Evolutionary conservation across 441 rosid species (phyloP).

Genomic region (Oxalis stricta): DNA sequence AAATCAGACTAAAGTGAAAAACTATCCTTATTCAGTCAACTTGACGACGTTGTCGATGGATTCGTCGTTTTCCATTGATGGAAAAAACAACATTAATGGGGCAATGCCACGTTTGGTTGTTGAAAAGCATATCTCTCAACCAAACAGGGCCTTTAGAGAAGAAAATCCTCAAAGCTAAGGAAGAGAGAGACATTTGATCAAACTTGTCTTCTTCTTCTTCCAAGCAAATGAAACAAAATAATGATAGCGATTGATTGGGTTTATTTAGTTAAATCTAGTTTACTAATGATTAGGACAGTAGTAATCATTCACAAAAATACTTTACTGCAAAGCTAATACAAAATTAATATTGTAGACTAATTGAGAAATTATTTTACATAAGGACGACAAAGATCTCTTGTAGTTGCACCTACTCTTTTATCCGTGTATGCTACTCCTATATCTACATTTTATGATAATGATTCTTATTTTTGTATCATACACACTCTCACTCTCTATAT

Average conservation of each 20-base stretch:
- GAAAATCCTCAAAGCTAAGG: not conserved
- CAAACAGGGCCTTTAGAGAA: not conserved
- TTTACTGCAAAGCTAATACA: no score
- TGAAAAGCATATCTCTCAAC: conserved; percentile 7
- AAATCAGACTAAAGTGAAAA: no score
- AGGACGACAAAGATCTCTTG: not conserved
- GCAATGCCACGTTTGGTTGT: conserved; percentile 10
- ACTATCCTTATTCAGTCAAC: not conserved
- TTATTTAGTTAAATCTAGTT: not conserved
- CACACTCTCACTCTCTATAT: no score
- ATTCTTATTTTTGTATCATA: no score
- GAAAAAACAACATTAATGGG: not conserved
- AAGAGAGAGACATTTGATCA: conserved; percentile 23
- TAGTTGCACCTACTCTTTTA: conserved; percentile 30
- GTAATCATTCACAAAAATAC: not conserved
- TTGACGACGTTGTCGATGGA: conserved; percentile 1
- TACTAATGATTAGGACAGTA: not conserved
- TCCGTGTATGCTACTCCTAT: no score
- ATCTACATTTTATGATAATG: no score
- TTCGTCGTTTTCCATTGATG: no score
- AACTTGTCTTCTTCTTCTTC: conserved; percentile 15
- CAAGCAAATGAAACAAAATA: conserved; percentile 13
- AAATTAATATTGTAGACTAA: not conserved
- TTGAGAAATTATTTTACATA: no score
- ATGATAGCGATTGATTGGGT: not conserved